A percentile compares a stretch with the other conserved stretches of the same genome.
These are phyloP conservation scores for Apiospora hydei DNA, from an alignment of 2,329 filamentous ascomycete species.

Conservation along the genomic window DNA sequence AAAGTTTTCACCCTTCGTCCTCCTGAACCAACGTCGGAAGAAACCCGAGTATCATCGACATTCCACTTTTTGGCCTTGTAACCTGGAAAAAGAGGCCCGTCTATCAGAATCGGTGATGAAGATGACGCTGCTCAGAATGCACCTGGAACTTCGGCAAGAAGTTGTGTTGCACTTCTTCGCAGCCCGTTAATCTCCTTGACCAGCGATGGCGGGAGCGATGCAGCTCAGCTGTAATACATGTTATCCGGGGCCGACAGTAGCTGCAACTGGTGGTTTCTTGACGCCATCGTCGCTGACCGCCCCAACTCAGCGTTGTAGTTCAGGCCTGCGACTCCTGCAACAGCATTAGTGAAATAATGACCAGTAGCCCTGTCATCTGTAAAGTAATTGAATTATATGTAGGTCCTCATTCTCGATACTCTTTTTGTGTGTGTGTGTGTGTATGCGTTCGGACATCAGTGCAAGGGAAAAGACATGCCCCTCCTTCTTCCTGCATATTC, in stretches of 20 bases:
- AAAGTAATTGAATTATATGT: background rate
- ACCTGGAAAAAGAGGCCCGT: background rate
- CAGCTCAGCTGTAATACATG: background rate
- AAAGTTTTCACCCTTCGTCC: background rate
- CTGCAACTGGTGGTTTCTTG: background rate
- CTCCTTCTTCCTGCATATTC: background rate
- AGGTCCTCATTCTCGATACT: background rate
- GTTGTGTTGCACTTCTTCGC: background rate
- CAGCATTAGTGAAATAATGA: background rate
- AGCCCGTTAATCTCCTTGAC: background rate
- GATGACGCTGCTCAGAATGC: background rate
- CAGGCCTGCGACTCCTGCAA: background rate
- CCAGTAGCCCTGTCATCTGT: background rate
- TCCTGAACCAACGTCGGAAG: background rate
- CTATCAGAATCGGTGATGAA: slow-evolving; percentile 1
- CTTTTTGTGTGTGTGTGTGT: background rate
- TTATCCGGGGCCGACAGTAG: background rate
- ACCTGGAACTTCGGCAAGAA: background rate
- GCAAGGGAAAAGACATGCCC: background rate
- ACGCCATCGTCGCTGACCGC: background rate
- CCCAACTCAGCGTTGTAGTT: background rate
- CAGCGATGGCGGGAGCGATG: background rate
- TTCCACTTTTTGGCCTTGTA: background rate
- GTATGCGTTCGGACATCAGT: background rate
- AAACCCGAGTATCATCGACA: background rate